Evolutionary conservation across 1,139 yeast genomes (phyloP), one percentile per base, ranked within the genome.

Genomic region (Lodderomyces margitis): DNA sequence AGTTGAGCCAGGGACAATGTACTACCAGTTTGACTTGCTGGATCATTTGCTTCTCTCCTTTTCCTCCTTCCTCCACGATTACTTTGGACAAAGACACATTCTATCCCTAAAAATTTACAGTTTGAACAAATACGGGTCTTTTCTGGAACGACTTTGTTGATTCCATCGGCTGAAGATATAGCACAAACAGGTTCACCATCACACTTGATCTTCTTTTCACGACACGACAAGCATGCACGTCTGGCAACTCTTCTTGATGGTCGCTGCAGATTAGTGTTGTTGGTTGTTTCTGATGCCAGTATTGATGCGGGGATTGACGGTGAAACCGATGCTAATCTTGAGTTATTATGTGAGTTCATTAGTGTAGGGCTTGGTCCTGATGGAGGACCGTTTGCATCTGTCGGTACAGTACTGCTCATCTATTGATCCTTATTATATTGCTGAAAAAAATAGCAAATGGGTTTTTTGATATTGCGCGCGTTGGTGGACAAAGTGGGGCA

Each of bases 191-290:
- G 54, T 48, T 77, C 82, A 6, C 85, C 85, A 48, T 80, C 83
- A 56, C 86, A 80, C 49, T 78, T 79, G 49, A 80, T 70, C 52
- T 80, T 80, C 62, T 78, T 78, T 48, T 78, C 83, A 21, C 86
- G 74, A 48, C 86, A 80, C 12, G 78, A 68, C 14, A 80, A 61
- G 54, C 86, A 80, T 0, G 86, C 85, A 35, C 81, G 62, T 39
- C 79, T 66, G 1, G 85, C 82, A 5, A 80, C 85, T 20, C 46
- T 30, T 27, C 48, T 27, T 11, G 41, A 27, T 12, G 39, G 30
- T 16, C 30, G 37, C 11, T 23, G 30, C n/a, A 6, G 32, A 28
- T 3, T 15, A 28, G 19, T 28, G 32, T 28, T 28, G 32, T 28
- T 15, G 32, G 32, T 15, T 7, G 32, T 15, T 28, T 28, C 32